Conservation (phyloP, 768 basidiomycete genomes). For the Candolleomyces eurysporus region DNA sequence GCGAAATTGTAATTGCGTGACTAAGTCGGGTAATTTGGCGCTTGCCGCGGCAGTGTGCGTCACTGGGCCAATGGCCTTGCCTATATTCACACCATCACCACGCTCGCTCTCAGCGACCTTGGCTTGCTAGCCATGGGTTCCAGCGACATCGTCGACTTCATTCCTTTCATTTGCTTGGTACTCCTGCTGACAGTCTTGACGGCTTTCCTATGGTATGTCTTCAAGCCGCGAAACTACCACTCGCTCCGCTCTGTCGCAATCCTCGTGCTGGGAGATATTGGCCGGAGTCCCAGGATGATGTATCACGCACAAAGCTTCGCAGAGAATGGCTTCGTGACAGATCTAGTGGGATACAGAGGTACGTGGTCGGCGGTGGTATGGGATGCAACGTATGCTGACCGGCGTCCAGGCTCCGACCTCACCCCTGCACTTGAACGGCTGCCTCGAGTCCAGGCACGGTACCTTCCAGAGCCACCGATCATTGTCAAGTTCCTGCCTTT, state of each 20-base stretch:
- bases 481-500: conserved; percentile 59
- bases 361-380: conserved; percentile 14
- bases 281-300: conserved; percentile 97
- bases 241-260: conserved; percentile 75
- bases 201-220: conserved; percentile 15
- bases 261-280: conserved; percentile 93
- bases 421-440: conserved; percentile 68
- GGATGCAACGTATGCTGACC: background rate
- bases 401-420: conserved; percentile 65
- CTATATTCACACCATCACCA: conserved; percentile 1
- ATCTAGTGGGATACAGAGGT: conserved; percentile 88
- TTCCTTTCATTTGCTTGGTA: conserved; percentile 16
- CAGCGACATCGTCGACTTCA: conserved; percentile 3
- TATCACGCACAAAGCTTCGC: conserved; percentile 96
- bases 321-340: conserved; percentile 70
- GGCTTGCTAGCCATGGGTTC: background rate
- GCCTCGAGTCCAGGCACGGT: conserved; percentile 61
- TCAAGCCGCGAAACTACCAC: conserved; percentile 36
- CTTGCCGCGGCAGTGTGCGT: background rate
- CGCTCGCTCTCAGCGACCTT: background rate
- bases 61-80: background rate
- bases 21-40: background rate
- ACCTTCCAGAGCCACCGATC: conserved; percentile 64
- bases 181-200: conserved; percentile 29
- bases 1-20: conserved; percentile 1